Base-by-base conservation (phyloP, 2,329 filamentous ascomycete species). In the Cordyceps farinosa region DNA sequence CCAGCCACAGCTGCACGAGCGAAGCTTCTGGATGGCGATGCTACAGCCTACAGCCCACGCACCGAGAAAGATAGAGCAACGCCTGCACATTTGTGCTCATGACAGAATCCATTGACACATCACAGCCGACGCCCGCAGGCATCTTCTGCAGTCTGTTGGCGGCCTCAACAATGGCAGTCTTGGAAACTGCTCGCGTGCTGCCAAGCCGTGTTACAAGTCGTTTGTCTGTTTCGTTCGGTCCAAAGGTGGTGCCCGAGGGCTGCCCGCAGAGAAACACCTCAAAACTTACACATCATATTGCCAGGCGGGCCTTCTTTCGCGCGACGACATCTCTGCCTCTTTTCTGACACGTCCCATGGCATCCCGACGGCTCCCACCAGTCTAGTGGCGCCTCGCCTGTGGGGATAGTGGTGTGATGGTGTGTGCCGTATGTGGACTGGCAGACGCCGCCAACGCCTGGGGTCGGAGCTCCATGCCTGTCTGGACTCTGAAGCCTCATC, bases 261-360 rank as follows among this genome's bases (percentile, higher is more conserved):
- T 30, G n/a, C 30, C 40, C 40, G 40, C 30, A 48, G 48, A 48
- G 42, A 57, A 48, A 57, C 42, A 36, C 42, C 54, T 47, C 44
- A 59, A 59, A 59, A 50, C 56, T 59, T 59, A 59, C 56, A 59
- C 45, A 59, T 59, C 56, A 59, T 59, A 59, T 59, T 51, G 36
- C 44, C 15, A 13, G 34, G 32, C 34, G 56, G 56, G n/a, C 45
- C 45, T 45, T 30, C 42, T 34, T 29, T 40, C 22, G 7, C 30
- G 34, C 22, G 3, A 59, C 15, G 13, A 38, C 56, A 13, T 34
- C 29, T 3, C 40, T 47, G 27, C 34, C 27, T 52, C 36, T 42
- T 52, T 60, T 52, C 57, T 52, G 57, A 60, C 57, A 60, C 29
- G 57, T 51, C 48, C 57, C 57, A 30, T 58, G 17, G 27, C 36